A percentile compares a stretch with the other conserved stretches of the same genome.
Evolutionary conservation across 176 grass and related monocot genomes (phyloP).

Genomic region (Carex pumila): DNA sequence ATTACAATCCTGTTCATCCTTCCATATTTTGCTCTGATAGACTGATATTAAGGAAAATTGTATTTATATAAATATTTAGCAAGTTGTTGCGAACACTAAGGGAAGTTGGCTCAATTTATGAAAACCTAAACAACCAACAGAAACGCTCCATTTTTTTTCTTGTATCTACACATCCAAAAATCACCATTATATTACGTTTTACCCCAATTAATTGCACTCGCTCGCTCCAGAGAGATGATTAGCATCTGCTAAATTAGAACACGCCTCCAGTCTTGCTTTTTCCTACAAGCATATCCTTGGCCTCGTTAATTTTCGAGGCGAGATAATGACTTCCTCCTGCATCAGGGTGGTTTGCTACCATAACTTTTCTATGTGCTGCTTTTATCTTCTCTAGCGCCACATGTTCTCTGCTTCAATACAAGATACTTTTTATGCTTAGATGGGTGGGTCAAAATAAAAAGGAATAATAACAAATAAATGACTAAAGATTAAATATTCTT

Average conservation of each 20-base stretch:
- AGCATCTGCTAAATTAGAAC: not conserved
- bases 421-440: not conserved
- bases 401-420: conserved; percentile 47
- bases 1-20: no score
- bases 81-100: not conserved
- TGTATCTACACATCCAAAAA: not conserved
- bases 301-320: conserved; percentile 78
- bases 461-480: not conserved
- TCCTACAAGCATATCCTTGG: conserved; percentile 68
- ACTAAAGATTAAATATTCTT: not conserved
- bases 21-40: no score
- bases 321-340: conserved; percentile 88
- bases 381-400: conserved; percentile 66
- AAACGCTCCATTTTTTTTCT: not conserved
- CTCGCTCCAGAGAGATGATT: not conserved
- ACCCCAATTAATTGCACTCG: not conserved
- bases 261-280: conserved; percentile 39
- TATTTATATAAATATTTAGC: no score
- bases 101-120: no score
- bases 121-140: not conserved
- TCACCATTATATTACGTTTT: not conserved
- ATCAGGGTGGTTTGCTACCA: conserved; percentile 90
- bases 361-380: conserved; percentile 82
- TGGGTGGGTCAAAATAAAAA: not conserved
- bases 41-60: no score